phyloP scores from a whole-genome alignment of 169 alveolate genomes.

The Plasmodium gaboni region DNA sequence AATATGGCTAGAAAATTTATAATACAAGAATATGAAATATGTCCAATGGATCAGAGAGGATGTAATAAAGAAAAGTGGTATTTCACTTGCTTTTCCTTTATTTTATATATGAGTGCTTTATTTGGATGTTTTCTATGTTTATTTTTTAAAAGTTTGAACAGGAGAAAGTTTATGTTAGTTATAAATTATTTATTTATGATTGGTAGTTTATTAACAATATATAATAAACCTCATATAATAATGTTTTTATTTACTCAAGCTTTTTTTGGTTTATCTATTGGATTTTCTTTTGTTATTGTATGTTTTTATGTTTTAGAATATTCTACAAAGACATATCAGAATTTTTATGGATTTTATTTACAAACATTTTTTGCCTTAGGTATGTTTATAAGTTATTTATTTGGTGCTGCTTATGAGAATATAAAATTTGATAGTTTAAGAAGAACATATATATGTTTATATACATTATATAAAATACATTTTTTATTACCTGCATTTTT shows the following conservation, averaged over 20 bases:
- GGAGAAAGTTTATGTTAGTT: conserved; percentile 29
- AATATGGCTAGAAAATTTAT: conserved; percentile 51
- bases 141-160: conserved; percentile 25
- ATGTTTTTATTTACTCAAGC: conserved; percentile 67
- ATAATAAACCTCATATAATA: conserved; percentile 40
- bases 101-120: conserved; percentile 48
- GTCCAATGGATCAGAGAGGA: conserved; percentile 31
- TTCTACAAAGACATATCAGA: conserved; percentile 44
- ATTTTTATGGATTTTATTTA: conserved; percentile 43
- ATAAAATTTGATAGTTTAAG: background rate
- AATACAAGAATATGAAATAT: conserved; percentile 12
- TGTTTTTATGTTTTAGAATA: conserved; percentile 45
- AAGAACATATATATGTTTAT: background rate
- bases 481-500: conserved; percentile 18
- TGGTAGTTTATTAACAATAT: conserved; percentile 46
- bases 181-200: conserved; percentile 40
- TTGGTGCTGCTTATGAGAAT: conserved; percentile 45
- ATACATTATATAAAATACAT: conserved; percentile 30
- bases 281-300: conserved; percentile 58
- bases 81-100: conserved; percentile 26
- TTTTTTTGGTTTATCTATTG: conserved; percentile 65
- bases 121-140: conserved; percentile 53
- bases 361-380: conserved; percentile 71
- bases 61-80: conserved; percentile 62
- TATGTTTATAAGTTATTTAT: conserved; percentile 44